These are phyloP conservation scores for Lentinula boryana DNA, from an alignment of 768 basidiomycete genomes.

Conservation along the genomic window DNA sequence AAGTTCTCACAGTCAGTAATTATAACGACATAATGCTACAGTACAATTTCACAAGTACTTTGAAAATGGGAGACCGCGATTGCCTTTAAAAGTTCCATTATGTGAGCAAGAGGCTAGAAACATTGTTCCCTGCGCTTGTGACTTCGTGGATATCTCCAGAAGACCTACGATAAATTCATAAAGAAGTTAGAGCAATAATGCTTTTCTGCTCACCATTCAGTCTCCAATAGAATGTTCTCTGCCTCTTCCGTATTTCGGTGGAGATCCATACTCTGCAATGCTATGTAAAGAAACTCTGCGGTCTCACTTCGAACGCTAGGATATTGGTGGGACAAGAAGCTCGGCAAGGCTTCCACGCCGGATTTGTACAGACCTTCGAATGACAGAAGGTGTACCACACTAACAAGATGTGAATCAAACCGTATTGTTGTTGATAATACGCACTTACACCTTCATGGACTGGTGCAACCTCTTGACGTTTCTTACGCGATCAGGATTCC, in stretches of 20 bases:
- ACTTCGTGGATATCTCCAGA: constrained; percentile 31
- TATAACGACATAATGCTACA: too few relatives aligned
- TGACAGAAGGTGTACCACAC: constrained; percentile 60
- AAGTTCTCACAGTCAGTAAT: constrained; percentile 8
- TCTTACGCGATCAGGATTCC: constrained; percentile 65
- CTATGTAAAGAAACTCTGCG: constrained; percentile 78
- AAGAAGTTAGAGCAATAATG: background rate
- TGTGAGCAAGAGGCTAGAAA: constrained; percentile 18
- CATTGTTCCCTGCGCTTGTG: constrained; percentile 31
- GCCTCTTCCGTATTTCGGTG: constrained; percentile 58
- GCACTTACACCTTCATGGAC: constrained; percentile 76
- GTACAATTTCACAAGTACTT: too few relatives aligned
- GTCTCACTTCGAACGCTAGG: constrained; percentile 76
- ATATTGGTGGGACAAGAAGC: constrained; percentile 74
- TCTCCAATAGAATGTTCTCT: constrained; percentile 71
- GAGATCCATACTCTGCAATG: constrained; percentile 65
- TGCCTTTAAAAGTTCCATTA: too few relatives aligned
- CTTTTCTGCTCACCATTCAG: constrained; percentile 61
- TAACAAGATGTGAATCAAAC: constrained; percentile 23
- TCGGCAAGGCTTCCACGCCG: constrained; percentile 37
- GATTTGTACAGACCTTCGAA: constrained; percentile 39
- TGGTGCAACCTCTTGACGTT: constrained; percentile 77
- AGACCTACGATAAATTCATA: constrained; percentile 35
- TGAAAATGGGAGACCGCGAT: too few relatives aligned
- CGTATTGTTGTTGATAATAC: constrained; percentile 1